These are phyloP conservation scores for Golovinomyces cichoracearum DNA, from an alignment of 2,329 filamentous ascomycete species.

Conservation along the genomic window DNA sequence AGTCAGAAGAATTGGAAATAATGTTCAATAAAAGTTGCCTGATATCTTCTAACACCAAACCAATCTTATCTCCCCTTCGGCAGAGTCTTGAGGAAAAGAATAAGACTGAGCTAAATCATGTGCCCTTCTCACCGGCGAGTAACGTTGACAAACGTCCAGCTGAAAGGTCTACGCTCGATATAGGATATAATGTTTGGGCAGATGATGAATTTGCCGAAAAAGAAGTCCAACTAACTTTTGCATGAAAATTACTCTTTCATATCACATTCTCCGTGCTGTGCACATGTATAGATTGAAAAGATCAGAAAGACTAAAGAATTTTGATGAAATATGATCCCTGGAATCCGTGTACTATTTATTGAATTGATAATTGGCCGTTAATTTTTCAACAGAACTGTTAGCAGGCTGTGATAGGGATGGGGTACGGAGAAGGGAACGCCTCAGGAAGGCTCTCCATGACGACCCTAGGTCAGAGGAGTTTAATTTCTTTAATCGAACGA, in stretches of 20 bases:
- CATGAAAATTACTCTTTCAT: neutral
- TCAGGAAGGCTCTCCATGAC: too few relatives aligned
- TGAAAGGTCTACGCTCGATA: constrained; percentile 18
- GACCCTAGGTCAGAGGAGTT: too few relatives aligned
- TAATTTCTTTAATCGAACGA: too few relatives aligned
- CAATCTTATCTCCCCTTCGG: neutral
- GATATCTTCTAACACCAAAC: constrained; percentile 19
- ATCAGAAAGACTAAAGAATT: neutral
- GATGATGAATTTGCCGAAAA: constrained; percentile 40
- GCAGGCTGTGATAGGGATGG: neutral
- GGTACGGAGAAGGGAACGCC: too few relatives aligned
- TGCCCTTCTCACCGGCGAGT: neutral
- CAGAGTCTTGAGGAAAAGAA: neutral
- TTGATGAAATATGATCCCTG: too few relatives aligned
- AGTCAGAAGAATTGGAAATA: constrained; percentile 39
- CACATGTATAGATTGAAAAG: neutral
- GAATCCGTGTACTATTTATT: neutral
- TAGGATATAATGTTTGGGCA: constrained; percentile 39
- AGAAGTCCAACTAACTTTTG: constrained; percentile 58
- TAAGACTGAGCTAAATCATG: neutral
- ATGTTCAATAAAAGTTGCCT: constrained; percentile 40
- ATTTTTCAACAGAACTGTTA: neutral
- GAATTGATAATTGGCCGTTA: neutral
- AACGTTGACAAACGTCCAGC: neutral
- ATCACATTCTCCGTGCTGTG: neutral